A percentile compares a stretch with the other conserved stretches of the same genome.
Evolutionary conservation across 2,329 filamentous ascomycete genomes (phyloP).

Genomic region (Penicillium brasilianum): DNA sequence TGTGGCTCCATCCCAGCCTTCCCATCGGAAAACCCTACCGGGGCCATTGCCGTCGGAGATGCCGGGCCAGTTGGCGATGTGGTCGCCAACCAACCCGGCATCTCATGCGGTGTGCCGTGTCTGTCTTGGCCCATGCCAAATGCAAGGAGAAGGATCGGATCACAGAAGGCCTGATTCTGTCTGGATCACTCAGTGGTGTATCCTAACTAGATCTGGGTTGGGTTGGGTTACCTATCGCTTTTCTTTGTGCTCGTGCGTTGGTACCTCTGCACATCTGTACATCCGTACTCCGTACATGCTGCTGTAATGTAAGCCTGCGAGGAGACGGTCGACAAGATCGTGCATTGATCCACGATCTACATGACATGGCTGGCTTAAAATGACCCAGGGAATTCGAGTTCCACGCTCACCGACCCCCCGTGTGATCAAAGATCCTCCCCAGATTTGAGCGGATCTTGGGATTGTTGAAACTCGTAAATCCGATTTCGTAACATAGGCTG

Average conservation of each 20-base stretch:
- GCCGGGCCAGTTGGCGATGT: constrained; percentile 13
- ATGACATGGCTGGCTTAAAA: constrained; percentile 7
- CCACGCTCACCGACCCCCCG: constrained; percentile 17
- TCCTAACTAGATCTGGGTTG: neutral
- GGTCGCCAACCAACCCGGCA: no score
- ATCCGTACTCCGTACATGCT: neutral
- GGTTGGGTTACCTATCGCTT: neutral
- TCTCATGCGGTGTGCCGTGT: constrained; percentile 10
- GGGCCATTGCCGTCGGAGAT: constrained; percentile 10
- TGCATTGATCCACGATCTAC: constrained; percentile 17
- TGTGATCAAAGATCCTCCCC: constrained; percentile 13
- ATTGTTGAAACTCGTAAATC: neutral
- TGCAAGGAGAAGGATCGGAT: constrained; percentile 11
- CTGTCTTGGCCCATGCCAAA: constrained; percentile 1
- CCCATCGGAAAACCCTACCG: neutral
- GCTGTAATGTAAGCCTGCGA: neutral
- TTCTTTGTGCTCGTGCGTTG: neutral
- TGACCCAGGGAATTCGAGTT: neutral
- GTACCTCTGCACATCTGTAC: no score
- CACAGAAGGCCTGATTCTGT: neutral
- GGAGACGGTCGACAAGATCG: neutral
- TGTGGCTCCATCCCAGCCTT: constrained; percentile 12
- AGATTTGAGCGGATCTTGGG: constrained; percentile 9
- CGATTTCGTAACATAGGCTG: neutral
- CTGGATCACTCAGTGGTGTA: no score